Conservation (phyloP, 768 basidiomycete genomes). For the Mycena vitilis region DNA sequence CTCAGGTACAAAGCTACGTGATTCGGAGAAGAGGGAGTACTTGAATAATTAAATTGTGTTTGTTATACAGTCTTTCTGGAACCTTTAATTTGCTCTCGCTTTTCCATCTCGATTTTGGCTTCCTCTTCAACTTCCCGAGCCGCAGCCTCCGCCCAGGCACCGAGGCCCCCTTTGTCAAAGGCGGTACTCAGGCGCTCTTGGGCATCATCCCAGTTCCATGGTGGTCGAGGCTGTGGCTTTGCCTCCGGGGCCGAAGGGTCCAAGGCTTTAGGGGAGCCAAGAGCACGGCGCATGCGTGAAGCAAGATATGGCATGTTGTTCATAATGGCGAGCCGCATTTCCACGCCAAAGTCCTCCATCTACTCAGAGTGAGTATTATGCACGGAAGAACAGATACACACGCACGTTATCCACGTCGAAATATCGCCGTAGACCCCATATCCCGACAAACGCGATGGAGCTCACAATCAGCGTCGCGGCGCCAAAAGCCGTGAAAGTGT, state of each 20-base stretch:
- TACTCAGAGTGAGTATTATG: not conserved
- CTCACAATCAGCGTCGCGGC: constrained; percentile 73
- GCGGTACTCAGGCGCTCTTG: constrained; percentile 65
- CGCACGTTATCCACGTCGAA: constrained; percentile 70
- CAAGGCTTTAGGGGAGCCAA: constrained; percentile 46
- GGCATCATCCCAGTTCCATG: constrained; percentile 67
- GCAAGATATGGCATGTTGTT: constrained; percentile 70
- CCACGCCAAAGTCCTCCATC: constrained; percentile 24
- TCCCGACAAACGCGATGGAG: constrained; percentile 55
- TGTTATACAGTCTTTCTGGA: constrained; percentile 12
- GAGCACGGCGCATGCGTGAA: constrained; percentile 60
- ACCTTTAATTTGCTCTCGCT: constrained; percentile 34
- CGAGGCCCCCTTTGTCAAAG: constrained; percentile 69
- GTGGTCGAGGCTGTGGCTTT: constrained; percentile 36
- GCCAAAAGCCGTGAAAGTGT: constrained; percentile 71
- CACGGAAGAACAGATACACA: constrained; percentile 30
- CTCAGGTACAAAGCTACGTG: too few species aligned
- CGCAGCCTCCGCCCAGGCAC: constrained; percentile 65
- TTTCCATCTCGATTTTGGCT: constrained; percentile 58
- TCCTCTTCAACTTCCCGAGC: constrained; percentile 70
- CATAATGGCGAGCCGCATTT: constrained; percentile 19
- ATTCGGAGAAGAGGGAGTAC: too few species aligned
- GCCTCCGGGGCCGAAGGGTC: not conserved
- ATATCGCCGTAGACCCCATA: constrained; percentile 61
- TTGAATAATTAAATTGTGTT: too few species aligned